Conservation (phyloP, 192 early-diverging fungal genomes). For the Phlyctochytrium planicorne region DNA sequence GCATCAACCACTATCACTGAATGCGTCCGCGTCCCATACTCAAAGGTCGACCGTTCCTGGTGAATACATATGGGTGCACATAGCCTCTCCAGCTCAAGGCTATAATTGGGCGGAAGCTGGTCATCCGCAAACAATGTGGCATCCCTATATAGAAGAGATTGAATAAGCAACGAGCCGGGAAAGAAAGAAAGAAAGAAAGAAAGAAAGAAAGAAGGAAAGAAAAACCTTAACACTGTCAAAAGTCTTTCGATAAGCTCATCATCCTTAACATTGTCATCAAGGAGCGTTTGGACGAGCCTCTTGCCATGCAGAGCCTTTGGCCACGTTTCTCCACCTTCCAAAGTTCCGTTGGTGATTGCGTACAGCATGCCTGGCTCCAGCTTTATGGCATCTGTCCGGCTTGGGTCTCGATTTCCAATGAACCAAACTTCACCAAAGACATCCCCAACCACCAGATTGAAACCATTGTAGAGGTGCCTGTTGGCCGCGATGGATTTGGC, state of each 20-base stretch:
- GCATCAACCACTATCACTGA: slow-evolving; percentile 35
- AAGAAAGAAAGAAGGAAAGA: neutral
- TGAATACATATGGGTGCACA: slow-evolving; percentile 41
- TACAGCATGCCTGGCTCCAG: slow-evolving; percentile 22
- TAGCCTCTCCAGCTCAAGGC: slow-evolving; percentile 4
- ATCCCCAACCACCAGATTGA: slow-evolving; percentile 44
- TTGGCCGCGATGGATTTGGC: neutral
- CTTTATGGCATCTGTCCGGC: neutral
- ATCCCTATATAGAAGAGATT: slow-evolving; percentile 3
- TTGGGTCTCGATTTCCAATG: slow-evolving; percentile 24
- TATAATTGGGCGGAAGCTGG: neutral
- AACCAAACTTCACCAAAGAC: slow-evolving; percentile 22
- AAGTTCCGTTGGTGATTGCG: slow-evolving; percentile 36
- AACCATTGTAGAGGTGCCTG: slow-evolving; percentile 35
- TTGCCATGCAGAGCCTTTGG: slow-evolving; percentile 7
- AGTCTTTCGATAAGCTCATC: slow-evolving; percentile 1
- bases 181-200: too few relatives aligned
- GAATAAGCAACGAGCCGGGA: too few relatives aligned
- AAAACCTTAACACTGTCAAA: slow-evolving; percentile 7
- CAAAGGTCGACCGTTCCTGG: neutral
- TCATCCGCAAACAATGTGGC: neutral
- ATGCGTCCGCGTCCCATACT: slow-evolving; percentile 43
- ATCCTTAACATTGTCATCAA: neutral
- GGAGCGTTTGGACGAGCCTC: neutral
- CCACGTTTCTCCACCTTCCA: slow-evolving; percentile 24